Evolutionary conservation across 75 land plant species (phyloP).

Genomic region (Cupressus sempervirens): DNA sequence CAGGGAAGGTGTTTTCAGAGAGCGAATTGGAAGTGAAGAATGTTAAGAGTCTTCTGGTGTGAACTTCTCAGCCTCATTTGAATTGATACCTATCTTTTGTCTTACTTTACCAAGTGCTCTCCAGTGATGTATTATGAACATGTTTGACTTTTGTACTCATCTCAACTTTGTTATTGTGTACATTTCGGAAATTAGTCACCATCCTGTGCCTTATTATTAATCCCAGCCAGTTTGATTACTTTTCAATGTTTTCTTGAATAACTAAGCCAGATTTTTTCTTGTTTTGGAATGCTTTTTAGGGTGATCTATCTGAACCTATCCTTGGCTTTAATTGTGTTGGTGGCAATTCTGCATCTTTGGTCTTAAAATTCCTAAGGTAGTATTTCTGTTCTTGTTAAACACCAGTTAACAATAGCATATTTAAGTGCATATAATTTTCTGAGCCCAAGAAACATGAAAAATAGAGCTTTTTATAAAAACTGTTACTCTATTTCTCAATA

Average conservation of each 20-base stretch:
- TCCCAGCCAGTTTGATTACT: background rate
- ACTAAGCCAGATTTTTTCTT: background rate
- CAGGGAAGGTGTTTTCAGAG: constrained; percentile 71
- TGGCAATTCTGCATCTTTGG: constrained; percentile 83
- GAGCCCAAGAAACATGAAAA: too few species aligned
- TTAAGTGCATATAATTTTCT: background rate
- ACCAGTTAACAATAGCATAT: background rate
- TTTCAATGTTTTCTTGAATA: background rate
- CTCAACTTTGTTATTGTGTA: background rate
- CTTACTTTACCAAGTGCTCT: background rate
- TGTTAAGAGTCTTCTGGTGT: constrained; percentile 61
- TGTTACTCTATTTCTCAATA: too few species aligned
- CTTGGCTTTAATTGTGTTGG: constrained; percentile 97
- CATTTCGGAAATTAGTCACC: background rate
- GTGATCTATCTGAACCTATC: constrained; percentile 53
- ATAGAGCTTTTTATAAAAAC: too few species aligned
- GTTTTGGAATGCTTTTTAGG: constrained; percentile 23
- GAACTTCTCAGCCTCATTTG: background rate
- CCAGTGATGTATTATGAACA: background rate
- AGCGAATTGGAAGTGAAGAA: constrained; percentile 65
- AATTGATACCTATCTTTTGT: background rate
- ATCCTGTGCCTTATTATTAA: background rate
- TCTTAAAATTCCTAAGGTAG: constrained; percentile 86
- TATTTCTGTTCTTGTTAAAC: background rate
- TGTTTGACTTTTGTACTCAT: background rate